phyloP scores from a whole-genome alignment of 148 eudicot genomes.

The Euryodendron excelsum region DNA sequence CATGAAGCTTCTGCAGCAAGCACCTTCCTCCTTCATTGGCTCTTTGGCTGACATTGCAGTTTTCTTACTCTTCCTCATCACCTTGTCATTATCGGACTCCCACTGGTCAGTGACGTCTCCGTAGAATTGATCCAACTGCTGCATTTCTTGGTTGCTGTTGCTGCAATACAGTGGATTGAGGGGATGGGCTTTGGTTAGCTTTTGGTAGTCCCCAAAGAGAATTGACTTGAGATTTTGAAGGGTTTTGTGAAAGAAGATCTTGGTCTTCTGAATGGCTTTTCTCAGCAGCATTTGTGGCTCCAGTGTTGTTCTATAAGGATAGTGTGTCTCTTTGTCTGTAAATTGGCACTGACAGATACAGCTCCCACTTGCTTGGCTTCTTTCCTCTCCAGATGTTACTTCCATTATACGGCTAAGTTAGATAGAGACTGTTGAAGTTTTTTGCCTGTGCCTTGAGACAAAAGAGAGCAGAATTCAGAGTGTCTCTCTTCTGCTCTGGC shows the following conservation, averaged over 20 bases:
- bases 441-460: conserved; percentile 10
- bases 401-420: conserved; percentile 20
- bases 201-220: conserved; percentile 39
- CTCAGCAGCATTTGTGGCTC: conserved; percentile 47
- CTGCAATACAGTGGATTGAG: conserved; percentile 33
- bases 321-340: background rate
- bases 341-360: background rate
- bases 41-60: conserved; percentile 4
- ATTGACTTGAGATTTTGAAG: conserved; percentile 49
- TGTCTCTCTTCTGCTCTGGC: background rate
- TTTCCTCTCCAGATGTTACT: background rate
- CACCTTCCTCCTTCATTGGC: conserved; percentile 14
- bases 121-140: conserved; percentile 35
- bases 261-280: conserved; percentile 52
- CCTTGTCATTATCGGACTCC: conserved; percentile 18
- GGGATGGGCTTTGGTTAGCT: conserved; percentile 38
- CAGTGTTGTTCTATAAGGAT: conserved; percentile 19
- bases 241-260: conserved; percentile 49
- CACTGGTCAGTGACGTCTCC: conserved; percentile 28
- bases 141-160: conserved; percentile 28
- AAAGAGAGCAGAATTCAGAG: conserved; percentile 8
- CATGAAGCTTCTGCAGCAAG: too few relatives aligned
- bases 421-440: conserved; percentile 20
- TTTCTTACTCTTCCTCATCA: conserved; percentile 5
- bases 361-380: background rate